Percentiles rank a stretch among this genome's conserved stretches.
Evolutionary conservation across 192 early-diverging fungal species (phyloP).

Genomic region (Neocallimastix lanati): DNA sequence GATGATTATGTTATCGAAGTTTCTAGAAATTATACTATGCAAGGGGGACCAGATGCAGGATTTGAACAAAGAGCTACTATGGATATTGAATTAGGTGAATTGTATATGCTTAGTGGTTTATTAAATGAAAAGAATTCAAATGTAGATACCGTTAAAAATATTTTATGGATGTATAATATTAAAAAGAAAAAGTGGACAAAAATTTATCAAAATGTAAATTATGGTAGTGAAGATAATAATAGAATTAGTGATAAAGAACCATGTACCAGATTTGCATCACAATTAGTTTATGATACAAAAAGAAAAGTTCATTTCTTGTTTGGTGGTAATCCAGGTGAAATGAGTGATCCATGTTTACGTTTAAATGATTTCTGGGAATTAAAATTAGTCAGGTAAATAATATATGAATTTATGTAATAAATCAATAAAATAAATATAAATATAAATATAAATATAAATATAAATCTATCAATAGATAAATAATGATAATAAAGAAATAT

Average conservation of each 20-base stretch:
- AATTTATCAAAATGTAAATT: conserved; percentile 47
- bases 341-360: conserved; percentile 23
- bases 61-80: conserved; percentile 70
- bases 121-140: conserved; percentile 34
- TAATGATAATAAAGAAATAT: too few relatives aligned
- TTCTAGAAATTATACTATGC: conserved; percentile 50
- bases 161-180: conserved; percentile 62
- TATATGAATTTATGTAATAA: too few relatives aligned
- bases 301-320: conserved; percentile 68
- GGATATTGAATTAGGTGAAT: conserved; percentile 54
- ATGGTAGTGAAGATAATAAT: conserved; percentile 24
- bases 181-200: conserved; percentile 35
- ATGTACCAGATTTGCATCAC: conserved; percentile 72
- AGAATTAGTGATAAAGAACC: conserved; percentile 40
- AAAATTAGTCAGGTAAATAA: conserved; percentile 34
- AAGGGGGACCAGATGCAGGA: conserved; percentile 58
- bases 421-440: too few relatives aligned
- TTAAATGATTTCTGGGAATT: conserved; percentile 77
- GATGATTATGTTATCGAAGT: conserved; percentile 59
- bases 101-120: conserved; percentile 66
- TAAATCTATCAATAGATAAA: too few relatives aligned
- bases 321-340: conserved; percentile 81
- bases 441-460: too few relatives aligned
- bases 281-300: conserved; percentile 64
- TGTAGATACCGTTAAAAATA: conserved; percentile 46